phyloP scores from a whole-genome alignment of 1,284 basidiomycete genomes.

The Ganoderma leucocontextum region DNA sequence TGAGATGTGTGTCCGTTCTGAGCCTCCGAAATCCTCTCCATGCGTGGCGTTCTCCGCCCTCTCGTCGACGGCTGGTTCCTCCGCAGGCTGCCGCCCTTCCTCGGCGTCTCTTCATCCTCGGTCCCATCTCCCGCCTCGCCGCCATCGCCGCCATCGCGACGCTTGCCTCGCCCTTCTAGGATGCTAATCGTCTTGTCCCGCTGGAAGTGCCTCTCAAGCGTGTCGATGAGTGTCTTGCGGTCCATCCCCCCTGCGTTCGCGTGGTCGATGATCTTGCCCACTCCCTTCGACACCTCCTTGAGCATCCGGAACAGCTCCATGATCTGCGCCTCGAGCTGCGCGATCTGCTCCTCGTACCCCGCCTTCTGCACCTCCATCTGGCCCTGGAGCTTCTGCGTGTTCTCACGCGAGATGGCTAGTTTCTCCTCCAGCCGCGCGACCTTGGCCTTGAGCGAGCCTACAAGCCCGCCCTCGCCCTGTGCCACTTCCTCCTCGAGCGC shows the following conservation, averaged over 20 bases:
- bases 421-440: conserved; percentile 83
- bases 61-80: conserved; percentile 47
- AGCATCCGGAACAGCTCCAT: conserved; percentile 95
- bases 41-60: conserved; percentile 43
- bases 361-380: conserved; percentile 85
- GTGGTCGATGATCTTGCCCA: conserved; percentile 76
- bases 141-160: conserved; percentile 35
- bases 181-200: conserved; percentile 87
- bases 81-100: conserved; percentile 58
- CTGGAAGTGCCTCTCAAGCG: conserved; percentile 85
- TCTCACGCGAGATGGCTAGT: conserved; percentile 81
- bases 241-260: conserved; percentile 66
- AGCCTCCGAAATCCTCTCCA: conserved; percentile 50
- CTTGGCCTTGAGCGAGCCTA: conserved; percentile 83
- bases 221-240: conserved; percentile 82
- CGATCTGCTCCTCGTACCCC: conserved; percentile 88
- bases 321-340: conserved; percentile 91
- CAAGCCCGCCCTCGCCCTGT: conserved; percentile 83
- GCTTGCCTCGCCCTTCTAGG: conserved; percentile 74
- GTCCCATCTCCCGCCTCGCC: conserved; percentile 42
- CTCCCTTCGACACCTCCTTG: conserved; percentile 81
- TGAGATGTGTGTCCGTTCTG: conserved; percentile 74
- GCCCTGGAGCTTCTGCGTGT: conserved; percentile 76
- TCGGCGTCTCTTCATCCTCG: conserved; percentile 51
- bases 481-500: conserved; percentile 83